These are phyloP conservation scores for Leccinum sublutescens DNA, from an alignment of 768 basidiomycete species.

Conservation along the genomic window DNA sequence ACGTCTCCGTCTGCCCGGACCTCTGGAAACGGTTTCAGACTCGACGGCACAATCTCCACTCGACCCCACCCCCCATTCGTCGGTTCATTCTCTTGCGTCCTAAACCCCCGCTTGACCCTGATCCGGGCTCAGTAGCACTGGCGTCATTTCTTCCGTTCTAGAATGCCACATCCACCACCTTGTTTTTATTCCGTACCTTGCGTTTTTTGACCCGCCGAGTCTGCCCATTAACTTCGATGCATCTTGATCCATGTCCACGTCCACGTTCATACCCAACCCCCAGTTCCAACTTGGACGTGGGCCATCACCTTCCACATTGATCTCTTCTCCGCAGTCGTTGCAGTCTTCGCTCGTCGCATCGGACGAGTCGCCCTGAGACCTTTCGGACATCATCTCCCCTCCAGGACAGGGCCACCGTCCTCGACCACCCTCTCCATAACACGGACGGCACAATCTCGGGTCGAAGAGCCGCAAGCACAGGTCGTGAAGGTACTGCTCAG, in stretches of 20 bases:
- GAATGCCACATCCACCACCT: constrained; percentile 31
- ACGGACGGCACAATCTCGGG: constrained; percentile 59
- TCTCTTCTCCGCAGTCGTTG: constrained; percentile 15
- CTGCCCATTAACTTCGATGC: constrained; percentile 5
- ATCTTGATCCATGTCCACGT: constrained; percentile 25
- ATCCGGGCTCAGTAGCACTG: neutral
- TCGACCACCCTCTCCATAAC: constrained; percentile 65
- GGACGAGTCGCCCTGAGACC: constrained; percentile 20
- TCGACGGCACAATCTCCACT: constrained; percentile 50
- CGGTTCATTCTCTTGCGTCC: constrained; percentile 55
- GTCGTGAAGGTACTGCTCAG: constrained; percentile 70
- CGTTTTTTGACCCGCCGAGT: constrained; percentile 17
- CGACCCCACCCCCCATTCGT: constrained; percentile 62
- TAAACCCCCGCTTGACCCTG: constrained; percentile 53
- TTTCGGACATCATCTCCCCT: constrained; percentile 26
- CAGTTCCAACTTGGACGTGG: constrained; percentile 6
- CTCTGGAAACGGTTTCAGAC: constrained; percentile 19
- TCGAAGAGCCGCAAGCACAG: constrained; percentile 66
- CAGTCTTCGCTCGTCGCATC: constrained; percentile 16
- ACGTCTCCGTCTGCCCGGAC: constrained; percentile 10
- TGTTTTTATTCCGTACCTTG: constrained; percentile 20
- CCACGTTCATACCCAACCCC: constrained; percentile 26
- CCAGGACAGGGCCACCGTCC: constrained; percentile 30
- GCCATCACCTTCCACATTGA: constrained; percentile 29
- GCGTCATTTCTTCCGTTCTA: neutral